Percentiles rank a stretch among this genome's conserved stretches.
phyloP scores from a whole-genome alignment of 306 rosid genomes.

The Castanea sativa region DNA sequence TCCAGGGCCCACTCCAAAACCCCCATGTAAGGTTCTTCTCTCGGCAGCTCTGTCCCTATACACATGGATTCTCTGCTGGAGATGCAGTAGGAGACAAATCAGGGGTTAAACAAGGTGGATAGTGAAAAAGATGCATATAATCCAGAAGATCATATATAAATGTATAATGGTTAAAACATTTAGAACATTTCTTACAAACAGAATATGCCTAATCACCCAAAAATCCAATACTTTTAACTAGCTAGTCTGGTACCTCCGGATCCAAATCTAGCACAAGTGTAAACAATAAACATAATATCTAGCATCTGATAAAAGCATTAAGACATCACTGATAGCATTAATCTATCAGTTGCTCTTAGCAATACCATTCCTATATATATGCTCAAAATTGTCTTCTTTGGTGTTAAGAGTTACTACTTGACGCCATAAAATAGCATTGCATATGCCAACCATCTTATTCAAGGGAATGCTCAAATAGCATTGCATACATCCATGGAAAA shows the following conservation, averaged over 20 bases:
- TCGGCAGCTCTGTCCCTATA: slow-evolving; percentile 88
- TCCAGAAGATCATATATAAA: background rate
- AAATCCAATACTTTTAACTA: background rate
- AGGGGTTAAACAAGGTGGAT: slow-evolving; percentile 14
- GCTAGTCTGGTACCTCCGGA: background rate
- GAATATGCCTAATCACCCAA: background rate
- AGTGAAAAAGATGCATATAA: background rate
- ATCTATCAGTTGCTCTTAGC: background rate
- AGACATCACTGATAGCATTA: background rate
- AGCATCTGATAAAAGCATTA: background rate
- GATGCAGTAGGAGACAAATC: slow-evolving; percentile 14
- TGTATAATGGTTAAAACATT: background rate
- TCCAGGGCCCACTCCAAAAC: slow-evolving; percentile 81
- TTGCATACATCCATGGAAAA: background rate
- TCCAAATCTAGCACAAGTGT: background rate
- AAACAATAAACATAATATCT: background rate
- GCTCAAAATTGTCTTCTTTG: background rate
- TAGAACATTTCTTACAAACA: background rate
- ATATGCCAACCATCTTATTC: background rate
- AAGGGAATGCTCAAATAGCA: background rate
- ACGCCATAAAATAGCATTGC: background rate
- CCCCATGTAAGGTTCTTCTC: slow-evolving; percentile 82
- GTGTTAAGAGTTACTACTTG: background rate
- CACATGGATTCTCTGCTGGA: slow-evolving; percentile 45
- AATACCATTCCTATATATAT: background rate